phyloP scores from a whole-genome alignment of 495 filamentous ascomycete genomes.

The Aspergillus nidulans region DNA sequence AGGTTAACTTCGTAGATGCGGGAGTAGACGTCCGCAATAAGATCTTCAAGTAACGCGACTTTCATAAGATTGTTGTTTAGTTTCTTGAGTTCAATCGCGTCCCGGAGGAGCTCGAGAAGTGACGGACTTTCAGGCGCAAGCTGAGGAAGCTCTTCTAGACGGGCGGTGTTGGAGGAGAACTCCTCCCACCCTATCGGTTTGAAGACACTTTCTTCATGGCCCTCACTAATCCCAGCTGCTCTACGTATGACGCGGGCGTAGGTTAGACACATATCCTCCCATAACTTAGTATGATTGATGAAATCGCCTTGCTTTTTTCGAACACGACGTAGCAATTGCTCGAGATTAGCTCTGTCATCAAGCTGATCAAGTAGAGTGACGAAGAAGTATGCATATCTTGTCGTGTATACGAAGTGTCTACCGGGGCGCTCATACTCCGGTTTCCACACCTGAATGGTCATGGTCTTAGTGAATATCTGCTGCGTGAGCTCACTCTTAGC shows the following conservation, averaged over 20 bases:
- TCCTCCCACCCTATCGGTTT: conserved; percentile 74
- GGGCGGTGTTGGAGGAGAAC: conserved; percentile 59
- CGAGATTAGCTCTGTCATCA: conserved; percentile 73
- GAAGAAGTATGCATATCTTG: conserved; percentile 82
- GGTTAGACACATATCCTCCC: conserved; percentile 70
- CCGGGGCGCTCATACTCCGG: conserved; percentile 89
- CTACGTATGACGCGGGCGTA: conserved; percentile 75
- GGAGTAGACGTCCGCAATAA: conserved; percentile 83
- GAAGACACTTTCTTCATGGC: conserved; percentile 74
- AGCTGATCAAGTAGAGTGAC: conserved; percentile 66
- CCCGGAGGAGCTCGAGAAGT: conserved; percentile 69
- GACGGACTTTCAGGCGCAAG: conserved; percentile 33
- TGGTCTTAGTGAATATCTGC: conserved; percentile 91
- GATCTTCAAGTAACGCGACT: conserved; percentile 76
- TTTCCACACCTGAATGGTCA: conserved; percentile 93
- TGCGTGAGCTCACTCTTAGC: conserved; percentile 76
- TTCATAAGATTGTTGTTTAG: conserved; percentile 84
- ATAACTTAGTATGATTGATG: conserved; percentile 77
- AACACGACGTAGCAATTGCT: conserved; percentile 74
- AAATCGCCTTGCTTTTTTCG: conserved; percentile 80
- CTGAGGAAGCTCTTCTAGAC: conserved; percentile 50
- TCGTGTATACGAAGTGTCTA: conserved; percentile 89
- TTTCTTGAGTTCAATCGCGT: conserved; percentile 85
- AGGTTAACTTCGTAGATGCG: conserved; percentile 62
- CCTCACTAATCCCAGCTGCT: conserved; percentile 57